phyloP scores from a whole-genome alignment of 2,329 filamentous ascomycete genomes.

The Ceratocystiopsis minuta region DNA sequence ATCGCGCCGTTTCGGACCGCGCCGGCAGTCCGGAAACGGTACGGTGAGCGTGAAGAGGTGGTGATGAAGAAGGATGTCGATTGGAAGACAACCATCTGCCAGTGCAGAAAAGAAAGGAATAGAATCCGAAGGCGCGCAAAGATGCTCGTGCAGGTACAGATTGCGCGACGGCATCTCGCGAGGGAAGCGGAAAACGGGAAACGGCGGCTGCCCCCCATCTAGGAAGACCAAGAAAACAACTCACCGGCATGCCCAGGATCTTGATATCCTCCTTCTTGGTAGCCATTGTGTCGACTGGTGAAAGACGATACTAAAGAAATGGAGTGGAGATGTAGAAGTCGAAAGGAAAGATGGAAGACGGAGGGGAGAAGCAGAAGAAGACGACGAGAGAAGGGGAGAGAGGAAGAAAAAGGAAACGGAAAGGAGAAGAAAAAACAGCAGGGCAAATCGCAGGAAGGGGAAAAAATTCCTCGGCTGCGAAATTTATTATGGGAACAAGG shows the following conservation, averaged over 20 bases:
- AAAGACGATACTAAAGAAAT: constrained; percentile 21
- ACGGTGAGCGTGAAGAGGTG: too few relatives aligned
- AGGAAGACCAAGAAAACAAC: constrained; percentile 10
- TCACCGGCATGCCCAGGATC: constrained; percentile 52
- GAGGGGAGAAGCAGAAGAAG: constrained; percentile 17
- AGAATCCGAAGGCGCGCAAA: too few relatives aligned
- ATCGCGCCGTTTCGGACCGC: too few relatives aligned
- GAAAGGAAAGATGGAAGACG: constrained; percentile 4
- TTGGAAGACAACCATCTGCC: too few relatives aligned
- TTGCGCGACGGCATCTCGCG: not conserved
- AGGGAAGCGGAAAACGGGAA: not conserved
- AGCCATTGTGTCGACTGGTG: constrained; percentile 35
- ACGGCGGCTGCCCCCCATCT: too few relatives aligned
- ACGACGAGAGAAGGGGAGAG: constrained; percentile 8
- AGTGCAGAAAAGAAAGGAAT: not conserved
- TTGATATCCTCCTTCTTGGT: constrained; percentile 30
- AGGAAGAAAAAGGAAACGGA: constrained; percentile 12
- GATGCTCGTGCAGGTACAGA: too few relatives aligned
- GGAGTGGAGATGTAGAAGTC: constrained; percentile 16
- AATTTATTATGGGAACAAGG: constrained; percentile 6
- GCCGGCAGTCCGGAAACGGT: too few relatives aligned
- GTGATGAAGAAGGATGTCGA: too few relatives aligned
- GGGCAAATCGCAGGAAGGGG: constrained; percentile 4
- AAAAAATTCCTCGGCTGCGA: constrained; percentile 22
- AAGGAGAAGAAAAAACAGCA: constrained; percentile 1